Evolutionary conservation across 192 early-diverging fungal species (phyloP).

Genomic region (Spizellomyces sp.): DNA sequence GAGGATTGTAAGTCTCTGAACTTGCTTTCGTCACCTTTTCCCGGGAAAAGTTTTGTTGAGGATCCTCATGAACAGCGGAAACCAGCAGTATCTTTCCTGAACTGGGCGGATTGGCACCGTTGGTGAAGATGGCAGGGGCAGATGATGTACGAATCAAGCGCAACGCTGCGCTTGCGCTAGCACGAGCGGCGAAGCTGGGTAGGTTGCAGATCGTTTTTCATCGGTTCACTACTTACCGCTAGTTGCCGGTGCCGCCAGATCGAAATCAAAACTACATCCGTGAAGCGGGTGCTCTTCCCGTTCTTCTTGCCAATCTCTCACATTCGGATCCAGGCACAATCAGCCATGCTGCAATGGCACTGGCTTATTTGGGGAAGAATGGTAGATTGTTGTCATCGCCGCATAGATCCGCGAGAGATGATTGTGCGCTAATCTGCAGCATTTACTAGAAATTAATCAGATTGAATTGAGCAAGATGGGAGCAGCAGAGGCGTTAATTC

Average conservation of each 20-base stretch:
- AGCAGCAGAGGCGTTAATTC: conserved; percentile 43
- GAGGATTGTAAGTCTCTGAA: conserved; percentile 45
- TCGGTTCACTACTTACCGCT: background rate
- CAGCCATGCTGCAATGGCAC: conserved; percentile 46
- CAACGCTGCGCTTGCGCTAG: conserved; percentile 38
- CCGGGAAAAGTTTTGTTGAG: background rate
- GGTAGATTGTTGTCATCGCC: conserved; percentile 27
- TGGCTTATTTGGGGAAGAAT: conserved; percentile 49
- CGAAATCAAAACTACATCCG: conserved; percentile 42
- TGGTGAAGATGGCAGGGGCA: conserved; percentile 37
- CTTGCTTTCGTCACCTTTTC: background rate
- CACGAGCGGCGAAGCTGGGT: conserved; percentile 42
- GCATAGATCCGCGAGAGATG: too few species aligned
- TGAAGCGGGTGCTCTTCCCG: conserved; percentile 44
- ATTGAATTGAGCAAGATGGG: conserved; percentile 52
- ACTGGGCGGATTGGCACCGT: conserved; percentile 34
- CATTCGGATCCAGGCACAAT: conserved; percentile 34
- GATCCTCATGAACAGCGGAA: conserved; percentile 38
- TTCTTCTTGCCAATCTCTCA: conserved; percentile 33
- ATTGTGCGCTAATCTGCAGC: background rate
- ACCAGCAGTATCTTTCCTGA: conserved; percentile 43
- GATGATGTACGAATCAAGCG: conserved; percentile 47
- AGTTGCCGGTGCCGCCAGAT: conserved; percentile 14
- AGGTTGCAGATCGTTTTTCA: background rate
- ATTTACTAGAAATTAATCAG: conserved; percentile 45